Evolutionary conservation across 495 filamentous ascomycete species (phyloP).

Genomic region (Neurospora terricola): DNA sequence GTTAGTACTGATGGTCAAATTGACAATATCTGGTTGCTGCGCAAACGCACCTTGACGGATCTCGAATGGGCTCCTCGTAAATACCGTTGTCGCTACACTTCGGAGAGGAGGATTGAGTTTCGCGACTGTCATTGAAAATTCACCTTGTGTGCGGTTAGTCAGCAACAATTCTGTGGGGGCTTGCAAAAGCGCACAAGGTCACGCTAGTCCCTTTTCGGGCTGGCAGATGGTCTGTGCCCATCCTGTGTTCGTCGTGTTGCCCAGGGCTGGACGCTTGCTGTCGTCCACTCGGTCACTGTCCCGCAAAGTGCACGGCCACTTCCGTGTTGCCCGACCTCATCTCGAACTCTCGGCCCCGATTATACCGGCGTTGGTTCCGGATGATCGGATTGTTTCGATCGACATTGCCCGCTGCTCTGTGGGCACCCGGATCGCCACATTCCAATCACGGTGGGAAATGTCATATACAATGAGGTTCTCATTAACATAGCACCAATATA

Average conservation of each 20-base stretch:
- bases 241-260: not conserved
- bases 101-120: not conserved
- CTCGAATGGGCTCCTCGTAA: not conserved
- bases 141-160: not conserved
- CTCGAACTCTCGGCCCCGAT: not conserved
- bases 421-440: too few relatives aligned
- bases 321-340: not conserved
- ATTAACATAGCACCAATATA: too few relatives aligned
- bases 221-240: not conserved
- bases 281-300: not conserved
- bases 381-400: not conserved
- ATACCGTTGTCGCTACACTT: not conserved
- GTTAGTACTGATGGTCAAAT: not conserved
- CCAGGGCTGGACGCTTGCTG: not conserved
- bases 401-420: not conserved
- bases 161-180: not conserved
- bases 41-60: not conserved
- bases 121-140: not conserved
- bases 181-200: not conserved
- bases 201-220: not conserved
- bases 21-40: not conserved
- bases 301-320: not conserved
- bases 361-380: not conserved
- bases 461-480: too few relatives aligned
- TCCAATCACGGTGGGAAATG: too few relatives aligned